These are phyloP conservation scores for Cyberlindnera galapagoensis DNA, from an alignment of 805 yeast species.

Conservation along the genomic window DNA sequence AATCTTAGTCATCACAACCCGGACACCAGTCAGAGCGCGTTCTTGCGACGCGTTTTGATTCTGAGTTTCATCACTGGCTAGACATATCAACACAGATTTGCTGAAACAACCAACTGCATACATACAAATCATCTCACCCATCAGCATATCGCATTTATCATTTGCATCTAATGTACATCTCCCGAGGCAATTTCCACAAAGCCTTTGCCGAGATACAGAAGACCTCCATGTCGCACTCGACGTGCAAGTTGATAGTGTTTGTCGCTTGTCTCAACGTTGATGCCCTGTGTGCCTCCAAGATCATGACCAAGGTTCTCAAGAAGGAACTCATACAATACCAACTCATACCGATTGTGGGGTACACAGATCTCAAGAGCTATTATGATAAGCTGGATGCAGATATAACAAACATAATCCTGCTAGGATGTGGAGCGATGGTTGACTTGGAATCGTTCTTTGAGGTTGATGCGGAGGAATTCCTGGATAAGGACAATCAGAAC, in stretches of 20 bases:
- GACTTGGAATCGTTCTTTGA: slow-evolving; percentile 75
- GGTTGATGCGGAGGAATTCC: slow-evolving; percentile 47
- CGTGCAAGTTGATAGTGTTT: slow-evolving; percentile 73
- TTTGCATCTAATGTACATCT: slow-evolving; percentile 55
- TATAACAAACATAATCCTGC: slow-evolving; percentile 64
- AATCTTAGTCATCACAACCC: no score
- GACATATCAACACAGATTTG: no score
- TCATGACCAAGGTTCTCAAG: slow-evolving; percentile 63
- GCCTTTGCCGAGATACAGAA: slow-evolving; percentile 63
- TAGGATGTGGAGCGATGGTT: slow-evolving; percentile 93
- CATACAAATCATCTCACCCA: slow-evolving; percentile 2
- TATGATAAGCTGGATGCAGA: slow-evolving; percentile 64
- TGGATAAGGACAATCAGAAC: slow-evolving; percentile 25
- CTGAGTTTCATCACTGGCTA: no score
- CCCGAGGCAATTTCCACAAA: slow-evolving; percentile 58
- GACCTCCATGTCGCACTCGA: slow-evolving; percentile 83
- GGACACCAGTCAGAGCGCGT: no score
- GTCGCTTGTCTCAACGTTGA: slow-evolving; percentile 90
- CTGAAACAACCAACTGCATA: no score
- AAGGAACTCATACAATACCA: slow-evolving; percentile 83
- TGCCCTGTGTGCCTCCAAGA: slow-evolving; percentile 83
- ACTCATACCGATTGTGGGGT: slow-evolving; percentile 89
- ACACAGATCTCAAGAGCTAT: slow-evolving; percentile 63
- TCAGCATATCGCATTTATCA: background rate
- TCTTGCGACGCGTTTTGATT: no score